These are phyloP conservation scores for Saccharomycopsis oosterbeekiorum DNA, from an alignment of 805 yeast genomes.

Conservation along the genomic window DNA sequence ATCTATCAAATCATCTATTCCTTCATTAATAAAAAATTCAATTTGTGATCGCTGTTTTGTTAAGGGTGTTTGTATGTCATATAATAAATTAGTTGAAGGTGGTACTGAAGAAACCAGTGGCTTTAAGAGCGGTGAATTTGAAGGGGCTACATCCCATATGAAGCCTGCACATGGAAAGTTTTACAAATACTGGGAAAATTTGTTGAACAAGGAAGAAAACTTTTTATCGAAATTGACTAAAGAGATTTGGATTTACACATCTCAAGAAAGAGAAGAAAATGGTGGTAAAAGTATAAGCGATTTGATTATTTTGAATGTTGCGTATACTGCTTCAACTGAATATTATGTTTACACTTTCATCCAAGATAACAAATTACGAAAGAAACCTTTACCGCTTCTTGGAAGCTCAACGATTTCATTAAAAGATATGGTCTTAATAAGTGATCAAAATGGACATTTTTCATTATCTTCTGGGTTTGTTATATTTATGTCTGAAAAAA, in stretches of 20 bases:
- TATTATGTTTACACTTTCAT: conserved; percentile 36
- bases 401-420: conserved; percentile 20
- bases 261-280: conserved; percentile 45
- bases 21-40: conserved; percentile 42
- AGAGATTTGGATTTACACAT: conserved; percentile 61
- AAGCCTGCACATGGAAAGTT: conserved; percentile 39
- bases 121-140: conserved; percentile 37
- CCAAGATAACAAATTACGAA: conserved; percentile 25
- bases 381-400: conserved; percentile 37
- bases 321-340: conserved; percentile 20
- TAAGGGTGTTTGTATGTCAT: conserved; percentile 52
- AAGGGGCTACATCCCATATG: conserved; percentile 42
- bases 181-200: conserved; percentile 61
- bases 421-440: conserved; percentile 59
- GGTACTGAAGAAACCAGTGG: conserved; percentile 51
- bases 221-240: conserved; percentile 40
- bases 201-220: conserved; percentile 67
- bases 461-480: conserved; percentile 60
- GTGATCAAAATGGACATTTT: conserved; percentile 75
- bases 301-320: conserved; percentile 32
- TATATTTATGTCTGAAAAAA: conserved; percentile 31
- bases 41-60: conserved; percentile 55
- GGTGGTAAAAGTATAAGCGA: conserved; percentile 52
- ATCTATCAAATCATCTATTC: conserved; percentile 40
- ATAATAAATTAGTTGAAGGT: conserved; percentile 47